A percentile compares a stretch with the other conserved stretches of the same genome.
Conservation (phyloP, 108 stramenopile species). For the Cyclotella kingstonii region DNA sequence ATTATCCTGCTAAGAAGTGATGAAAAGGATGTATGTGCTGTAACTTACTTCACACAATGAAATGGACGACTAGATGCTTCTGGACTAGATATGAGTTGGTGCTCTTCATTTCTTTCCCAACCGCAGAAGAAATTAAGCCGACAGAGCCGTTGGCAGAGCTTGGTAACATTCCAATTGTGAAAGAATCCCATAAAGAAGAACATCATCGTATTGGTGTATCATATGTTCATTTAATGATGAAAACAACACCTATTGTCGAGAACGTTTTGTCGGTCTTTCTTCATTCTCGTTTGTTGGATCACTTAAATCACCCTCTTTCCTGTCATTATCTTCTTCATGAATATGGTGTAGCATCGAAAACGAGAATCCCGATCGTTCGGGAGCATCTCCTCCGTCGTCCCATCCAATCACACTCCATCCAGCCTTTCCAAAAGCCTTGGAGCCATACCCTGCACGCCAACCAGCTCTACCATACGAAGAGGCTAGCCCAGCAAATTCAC, state of each 20-base stretch:
- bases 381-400: conserved; percentile 70
- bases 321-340: conserved; percentile 5
- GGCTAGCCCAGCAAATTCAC: conserved; percentile 83
- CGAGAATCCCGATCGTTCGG: conserved; percentile 75
- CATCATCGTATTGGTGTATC: neutral
- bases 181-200: no score
- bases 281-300: conserved; percentile 8
- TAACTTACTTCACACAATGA: no score
- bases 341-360: conserved; percentile 54
- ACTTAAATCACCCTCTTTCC: conserved; percentile 1
- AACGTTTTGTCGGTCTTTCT: conserved; percentile 19
- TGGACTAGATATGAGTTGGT: no score
- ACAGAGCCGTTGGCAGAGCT: no score
- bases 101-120: no score
- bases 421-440: conserved; percentile 74
- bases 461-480: conserved; percentile 78
- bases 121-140: no score
- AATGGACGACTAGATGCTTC: no score
- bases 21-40: no score
- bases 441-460: conserved; percentile 87
- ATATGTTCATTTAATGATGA: neutral
- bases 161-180: no score
- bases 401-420: conserved; percentile 84
- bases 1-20: no score
- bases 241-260: conserved; percentile 19